Base-by-base conservation (phyloP, 1,139 yeast genomes). In the Taphrina wiesneri region DNA sequence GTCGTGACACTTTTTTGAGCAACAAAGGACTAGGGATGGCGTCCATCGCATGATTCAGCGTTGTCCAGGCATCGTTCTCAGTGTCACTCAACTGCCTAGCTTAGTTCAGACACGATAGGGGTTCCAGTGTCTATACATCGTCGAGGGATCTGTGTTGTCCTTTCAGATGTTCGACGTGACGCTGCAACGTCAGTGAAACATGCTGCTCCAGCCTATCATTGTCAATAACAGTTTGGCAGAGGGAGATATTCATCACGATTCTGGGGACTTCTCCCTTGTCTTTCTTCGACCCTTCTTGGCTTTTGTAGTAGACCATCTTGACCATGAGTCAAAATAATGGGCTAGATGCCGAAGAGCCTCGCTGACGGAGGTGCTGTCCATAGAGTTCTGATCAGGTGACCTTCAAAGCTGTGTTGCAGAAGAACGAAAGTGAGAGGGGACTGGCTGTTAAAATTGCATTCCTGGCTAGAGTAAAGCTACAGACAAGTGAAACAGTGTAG, bases 131-230 rank as follows among this genome's bases (percentile, higher is more conserved):
- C 19, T 7, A 11, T 39, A 39, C 34, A 15, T 15, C 43, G 19
- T 13, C 43, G n/a, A 39, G 19, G 19, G 17, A 13, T n/a, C 17
- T n/a, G 43, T 13, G 43, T 19, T 39, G 43, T 13, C 17, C 17
- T n/a, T n/a, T 45, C 25, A 21, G 25, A 21, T 21, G 28, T 9
- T 52, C 56, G 25, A 34, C 28, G 13, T 13, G 34, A 9, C 19
- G 45, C 17, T 34, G 56, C 26, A 52, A 17, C 4, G 19, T 19
- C 23, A 52, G 6, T 19, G 45, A 52, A 17, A 52, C 45, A 34
- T 34, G 28, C 21, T 52, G 56, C 56, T 52, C 56, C 23, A 52
- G 56, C 21, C 56, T 52, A 21, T 1, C 6, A 26, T 2, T 26
- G 25, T 51, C 17, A 51, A 7, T 51, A 2, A 17, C 21, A 21